phyloP scores from a whole-genome alignment of 768 basidiomycete genomes.

The Mycena maculata region DNA sequence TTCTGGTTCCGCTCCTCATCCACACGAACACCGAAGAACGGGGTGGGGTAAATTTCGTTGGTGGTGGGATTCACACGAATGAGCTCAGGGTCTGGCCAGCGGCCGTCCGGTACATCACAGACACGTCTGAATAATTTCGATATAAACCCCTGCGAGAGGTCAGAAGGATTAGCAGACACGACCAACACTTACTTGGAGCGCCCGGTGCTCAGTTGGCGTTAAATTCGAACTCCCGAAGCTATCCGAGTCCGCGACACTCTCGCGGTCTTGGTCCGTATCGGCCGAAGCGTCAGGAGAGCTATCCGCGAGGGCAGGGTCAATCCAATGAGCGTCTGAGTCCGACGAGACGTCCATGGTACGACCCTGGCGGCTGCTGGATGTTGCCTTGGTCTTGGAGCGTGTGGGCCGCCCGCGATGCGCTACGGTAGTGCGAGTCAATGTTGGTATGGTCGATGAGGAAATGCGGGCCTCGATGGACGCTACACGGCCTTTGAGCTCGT shows the following conservation, averaged over 20 bases:
- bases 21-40: neutral
- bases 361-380: neutral
- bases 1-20: neutral
- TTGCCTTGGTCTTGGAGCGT: neutral
- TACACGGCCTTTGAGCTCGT: neutral
- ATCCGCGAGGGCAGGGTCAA: no score
- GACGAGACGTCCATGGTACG: no score
- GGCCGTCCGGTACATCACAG: neutral
- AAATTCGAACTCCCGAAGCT: no score
- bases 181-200: no score
- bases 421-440: neutral
- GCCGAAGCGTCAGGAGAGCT: neutral
- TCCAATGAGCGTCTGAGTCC: no score
- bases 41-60: neutral
- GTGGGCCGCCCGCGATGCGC: neutral
- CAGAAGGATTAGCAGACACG: no score
- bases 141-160: neutral
- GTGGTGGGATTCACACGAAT: neutral
- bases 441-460: neutral
- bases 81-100: slow-evolving; percentile 5
- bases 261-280: neutral
- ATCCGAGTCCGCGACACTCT: neutral
- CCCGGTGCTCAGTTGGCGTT: no score
- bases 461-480: neutral
- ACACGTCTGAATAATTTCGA: neutral